Conservation (phyloP, 208 protist species). For the Crithidia fasciculata region DNA sequence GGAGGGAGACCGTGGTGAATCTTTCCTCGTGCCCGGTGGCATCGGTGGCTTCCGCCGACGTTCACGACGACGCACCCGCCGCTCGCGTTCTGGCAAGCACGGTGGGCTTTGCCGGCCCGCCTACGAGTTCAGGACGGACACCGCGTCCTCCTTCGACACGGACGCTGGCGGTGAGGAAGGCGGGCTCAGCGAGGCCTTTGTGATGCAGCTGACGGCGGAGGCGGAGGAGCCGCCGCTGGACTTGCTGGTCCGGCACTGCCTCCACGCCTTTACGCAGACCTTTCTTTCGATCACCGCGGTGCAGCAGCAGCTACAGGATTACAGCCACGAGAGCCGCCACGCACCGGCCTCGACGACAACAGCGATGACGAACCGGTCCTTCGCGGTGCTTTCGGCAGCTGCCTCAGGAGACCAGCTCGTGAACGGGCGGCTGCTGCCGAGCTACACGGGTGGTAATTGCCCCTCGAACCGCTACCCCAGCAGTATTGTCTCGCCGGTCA, state of each 20-base stretch:
- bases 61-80: neutral
- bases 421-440: neutral
- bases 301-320: constrained; percentile 48
- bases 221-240: constrained; percentile 21
- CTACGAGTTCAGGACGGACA: constrained; percentile 9
- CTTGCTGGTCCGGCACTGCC: constrained; percentile 30
- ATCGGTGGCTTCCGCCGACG: neutral
- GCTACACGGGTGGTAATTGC: neutral
- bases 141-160: constrained; percentile 7
- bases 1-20: neutral
- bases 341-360: constrained; percentile 2
- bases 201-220: constrained; percentile 11
- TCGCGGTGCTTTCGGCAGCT: neutral
- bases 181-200: constrained; percentile 8
- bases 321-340: constrained; percentile 35
- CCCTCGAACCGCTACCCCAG: neutral
- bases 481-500: constrained; percentile 2
- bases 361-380: neutral
- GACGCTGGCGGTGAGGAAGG: constrained; percentile 7
- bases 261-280: constrained; percentile 46
- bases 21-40: neutral
- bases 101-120: constrained; percentile 1
- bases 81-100: constrained; percentile 2
- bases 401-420: neutral
- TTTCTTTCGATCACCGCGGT: constrained; percentile 49